Evolutionary conservation across 257 asterid genomes (phyloP).

Genomic region (Leonotis leonurus): DNA sequence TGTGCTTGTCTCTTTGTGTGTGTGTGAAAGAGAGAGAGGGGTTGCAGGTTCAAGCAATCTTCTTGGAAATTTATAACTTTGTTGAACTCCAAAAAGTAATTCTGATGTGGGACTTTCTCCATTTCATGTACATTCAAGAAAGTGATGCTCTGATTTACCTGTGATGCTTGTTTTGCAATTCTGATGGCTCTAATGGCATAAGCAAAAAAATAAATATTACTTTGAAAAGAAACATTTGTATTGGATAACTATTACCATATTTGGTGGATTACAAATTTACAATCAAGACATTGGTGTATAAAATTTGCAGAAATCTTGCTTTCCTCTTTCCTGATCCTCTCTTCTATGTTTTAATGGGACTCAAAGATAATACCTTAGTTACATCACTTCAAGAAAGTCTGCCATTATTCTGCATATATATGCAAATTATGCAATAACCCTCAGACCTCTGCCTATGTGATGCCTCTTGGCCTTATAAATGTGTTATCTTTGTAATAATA

Average conservation of each 20-base stretch:
- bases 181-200: neutral
- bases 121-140: neutral
- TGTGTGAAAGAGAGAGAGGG: neutral
- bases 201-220: neutral
- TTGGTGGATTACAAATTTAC: neutral
- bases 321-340: neutral
- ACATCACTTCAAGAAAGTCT: neutral
- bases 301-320: neutral
- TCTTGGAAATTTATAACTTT: neutral
- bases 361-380: neutral
- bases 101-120: slow-evolving; percentile 9
- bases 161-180: neutral
- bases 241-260: neutral
- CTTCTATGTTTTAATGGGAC: too few relatives aligned
- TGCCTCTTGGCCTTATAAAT: neutral
- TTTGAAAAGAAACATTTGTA: neutral
- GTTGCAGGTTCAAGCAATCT: too few relatives aligned
- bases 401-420: neutral
- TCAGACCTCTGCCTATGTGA: neutral
- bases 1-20: neutral
- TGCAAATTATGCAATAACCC: neutral
- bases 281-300: neutral
- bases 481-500: too few relatives aligned
- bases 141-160: neutral
- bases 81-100: slow-evolving; percentile 3